Evolutionary conservation across 768 basidiomycete genomes (phyloP).

Genomic region (Fistulinella prunicolor): DNA sequence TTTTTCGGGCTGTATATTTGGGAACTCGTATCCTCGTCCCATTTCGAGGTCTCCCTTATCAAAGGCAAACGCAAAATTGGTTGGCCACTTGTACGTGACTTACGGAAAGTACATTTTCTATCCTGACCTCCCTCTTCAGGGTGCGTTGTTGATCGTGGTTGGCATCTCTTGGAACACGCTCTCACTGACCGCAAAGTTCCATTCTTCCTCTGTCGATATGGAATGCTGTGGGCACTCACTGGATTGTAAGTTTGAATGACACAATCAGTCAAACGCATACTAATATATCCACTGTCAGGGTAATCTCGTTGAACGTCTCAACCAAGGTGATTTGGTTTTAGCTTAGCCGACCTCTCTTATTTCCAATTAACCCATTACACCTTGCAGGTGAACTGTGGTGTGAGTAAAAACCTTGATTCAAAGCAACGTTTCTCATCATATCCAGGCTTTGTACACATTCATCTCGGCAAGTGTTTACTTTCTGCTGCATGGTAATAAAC

Average conservation of each 20-base stretch:
- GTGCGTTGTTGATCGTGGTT: constrained; percentile 10
- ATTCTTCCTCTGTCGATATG: constrained; percentile 70
- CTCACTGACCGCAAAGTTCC: constrained; percentile 40
- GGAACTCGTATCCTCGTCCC: constrained; percentile 61
- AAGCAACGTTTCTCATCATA: constrained; percentile 4
- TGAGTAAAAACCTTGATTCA: constrained; percentile 29
- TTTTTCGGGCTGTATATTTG: constrained; percentile 66
- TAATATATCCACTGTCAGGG: constrained; percentile 35
- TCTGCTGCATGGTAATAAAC: background rate
- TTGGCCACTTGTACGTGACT: constrained; percentile 62
- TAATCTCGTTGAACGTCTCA: constrained; percentile 54
- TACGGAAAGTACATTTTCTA: background rate
- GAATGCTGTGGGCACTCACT: constrained; percentile 62
- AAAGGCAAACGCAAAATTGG: constrained; percentile 55
- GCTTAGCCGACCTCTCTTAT: background rate
- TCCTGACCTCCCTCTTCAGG: constrained; percentile 12
- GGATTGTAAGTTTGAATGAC: constrained; percentile 45
- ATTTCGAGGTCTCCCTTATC: constrained; percentile 67
- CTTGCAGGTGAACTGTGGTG: constrained; percentile 55
- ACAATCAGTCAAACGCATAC: background rate
- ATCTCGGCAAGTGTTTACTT: constrained; percentile 48
- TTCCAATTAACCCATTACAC: background rate
- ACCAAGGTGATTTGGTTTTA: constrained; percentile 22
- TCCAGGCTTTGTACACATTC: constrained; percentile 63
- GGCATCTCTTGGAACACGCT: background rate